These are phyloP conservation scores for Cydonia oblonga DNA, from an alignment of 331 rosid genomes.

Conservation along the genomic window DNA sequence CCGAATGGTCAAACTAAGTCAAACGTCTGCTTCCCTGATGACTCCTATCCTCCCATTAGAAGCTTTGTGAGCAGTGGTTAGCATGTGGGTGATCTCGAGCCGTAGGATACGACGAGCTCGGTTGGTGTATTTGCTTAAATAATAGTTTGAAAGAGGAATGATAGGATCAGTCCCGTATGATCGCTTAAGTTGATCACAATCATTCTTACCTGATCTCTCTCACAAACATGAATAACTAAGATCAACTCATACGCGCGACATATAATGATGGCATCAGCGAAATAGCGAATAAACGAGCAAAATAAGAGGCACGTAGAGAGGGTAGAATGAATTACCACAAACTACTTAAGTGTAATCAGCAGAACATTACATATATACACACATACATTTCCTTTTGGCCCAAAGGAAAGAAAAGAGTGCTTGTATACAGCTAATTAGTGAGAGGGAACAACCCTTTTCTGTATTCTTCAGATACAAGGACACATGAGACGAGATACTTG, in stretches of 20 bases:
- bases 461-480: slow-evolving; percentile 43
- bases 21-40: too few species aligned
- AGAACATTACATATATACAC: slow-evolving; percentile 61
- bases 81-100: not conserved
- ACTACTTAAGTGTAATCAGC: slow-evolving; percentile 37
- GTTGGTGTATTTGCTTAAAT: not conserved
- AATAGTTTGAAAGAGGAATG: not conserved
- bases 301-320: not conserved
- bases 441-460: slow-evolving; percentile 28
- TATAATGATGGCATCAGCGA: not conserved
- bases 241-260: not conserved
- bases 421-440: slow-evolving; percentile 62
- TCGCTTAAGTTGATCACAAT: not conserved
- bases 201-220: not conserved
- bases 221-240: not conserved
- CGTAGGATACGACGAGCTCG: not conserved
- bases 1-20: too few species aligned
- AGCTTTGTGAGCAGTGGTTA: too few species aligned
- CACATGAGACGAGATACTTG: slow-evolving; percentile 30
- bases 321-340: slow-evolving; percentile 33
- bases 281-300: not conserved
- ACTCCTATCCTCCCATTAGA: too few species aligned
- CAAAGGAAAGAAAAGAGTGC: slow-evolving; percentile 24
- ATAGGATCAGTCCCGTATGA: too few species aligned
- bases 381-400: slow-evolving; percentile 39